Evolutionary conservation across 2,329 filamentous ascomycete genomes (phyloP).

Genomic region (Hirsutella minnesotensis): DNA sequence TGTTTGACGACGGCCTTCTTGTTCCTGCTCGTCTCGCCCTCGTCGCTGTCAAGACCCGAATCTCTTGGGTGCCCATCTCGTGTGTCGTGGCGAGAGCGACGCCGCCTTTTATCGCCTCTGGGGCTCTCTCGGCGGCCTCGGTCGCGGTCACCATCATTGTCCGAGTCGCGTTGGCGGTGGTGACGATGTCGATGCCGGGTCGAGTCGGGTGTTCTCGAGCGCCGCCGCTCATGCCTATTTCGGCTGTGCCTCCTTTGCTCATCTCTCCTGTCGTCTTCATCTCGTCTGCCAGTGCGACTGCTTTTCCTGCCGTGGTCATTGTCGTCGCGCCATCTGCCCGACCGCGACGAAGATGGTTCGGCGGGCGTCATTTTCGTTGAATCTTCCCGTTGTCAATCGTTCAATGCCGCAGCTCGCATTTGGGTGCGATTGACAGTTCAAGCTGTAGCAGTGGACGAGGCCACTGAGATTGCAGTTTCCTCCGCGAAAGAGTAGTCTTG

Average conservation of each 20-base stretch:
- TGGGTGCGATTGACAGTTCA: no score
- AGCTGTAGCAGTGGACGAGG: no score
- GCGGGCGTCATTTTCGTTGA: slow-evolving; percentile 11
- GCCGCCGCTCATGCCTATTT: slow-evolving; percentile 15
- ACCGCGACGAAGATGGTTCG: slow-evolving; percentile 10
- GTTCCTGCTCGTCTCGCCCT: slow-evolving; percentile 11
- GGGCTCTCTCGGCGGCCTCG: slow-evolving; percentile 7
- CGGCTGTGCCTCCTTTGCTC: slow-evolving; percentile 9
- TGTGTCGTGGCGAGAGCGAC: slow-evolving; percentile 20
- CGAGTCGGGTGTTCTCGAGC: slow-evolving; percentile 19
- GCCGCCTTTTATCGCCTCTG: slow-evolving; percentile 13
- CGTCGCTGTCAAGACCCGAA: slow-evolving; percentile 4
- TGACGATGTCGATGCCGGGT: slow-evolving; percentile 8
- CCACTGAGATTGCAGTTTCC: no score
- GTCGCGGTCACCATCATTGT: slow-evolving; percentile 9
- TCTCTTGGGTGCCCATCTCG: slow-evolving; percentile 13
- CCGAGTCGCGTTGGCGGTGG: neutral
- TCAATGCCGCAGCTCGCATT: no score
- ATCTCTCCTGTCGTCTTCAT: slow-evolving; percentile 9
- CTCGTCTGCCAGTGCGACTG: slow-evolving; percentile 5
- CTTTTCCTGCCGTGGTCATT: neutral
- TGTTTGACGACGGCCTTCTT: slow-evolving; percentile 16
- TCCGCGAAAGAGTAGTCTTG: no score
- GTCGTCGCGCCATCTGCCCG: slow-evolving; percentile 4
- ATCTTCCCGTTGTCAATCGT: no score